Evolutionary conservation across 345 rosid species (phyloP).

Genomic region (Pistacia atlantica): DNA sequence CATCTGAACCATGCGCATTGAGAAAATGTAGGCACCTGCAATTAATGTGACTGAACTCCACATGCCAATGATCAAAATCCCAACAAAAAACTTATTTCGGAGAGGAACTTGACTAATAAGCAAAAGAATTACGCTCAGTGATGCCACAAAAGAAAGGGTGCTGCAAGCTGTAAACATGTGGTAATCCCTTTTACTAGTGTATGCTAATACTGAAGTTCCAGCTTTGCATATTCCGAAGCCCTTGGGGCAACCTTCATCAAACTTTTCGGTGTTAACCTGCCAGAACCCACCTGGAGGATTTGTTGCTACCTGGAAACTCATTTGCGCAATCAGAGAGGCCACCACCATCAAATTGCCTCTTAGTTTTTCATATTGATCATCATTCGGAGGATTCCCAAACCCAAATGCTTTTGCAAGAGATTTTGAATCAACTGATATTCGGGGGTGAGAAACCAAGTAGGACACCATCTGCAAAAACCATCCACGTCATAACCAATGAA

Average conservation of each 20-base stretch:
- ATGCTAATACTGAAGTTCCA: neutral
- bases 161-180: neutral
- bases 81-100: neutral
- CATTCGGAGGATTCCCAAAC: too few relatives aligned
- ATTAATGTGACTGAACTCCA: neutral
- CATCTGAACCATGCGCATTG: neutral
- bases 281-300: constrained; percentile 34
- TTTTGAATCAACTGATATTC: too few relatives aligned
- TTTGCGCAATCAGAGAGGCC: too few relatives aligned
- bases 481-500: too few relatives aligned
- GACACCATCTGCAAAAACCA: too few relatives aligned
- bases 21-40: neutral
- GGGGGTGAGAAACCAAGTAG: too few relatives aligned
- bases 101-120: too few relatives aligned
- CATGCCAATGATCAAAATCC: neutral
- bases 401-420: too few relatives aligned
- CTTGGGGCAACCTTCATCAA: neutral
- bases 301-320: too few relatives aligned
- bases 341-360: too few relatives aligned
- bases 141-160: neutral
- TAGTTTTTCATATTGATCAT: constrained; percentile 15
- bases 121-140: neutral
- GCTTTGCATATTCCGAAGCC: neutral
- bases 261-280: constrained; percentile 10
- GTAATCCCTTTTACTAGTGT: neutral